These are phyloP conservation scores for Penicillium sp. DNA, from an alignment of 2,329 filamentous ascomycete genomes.

Conservation along the genomic window DNA sequence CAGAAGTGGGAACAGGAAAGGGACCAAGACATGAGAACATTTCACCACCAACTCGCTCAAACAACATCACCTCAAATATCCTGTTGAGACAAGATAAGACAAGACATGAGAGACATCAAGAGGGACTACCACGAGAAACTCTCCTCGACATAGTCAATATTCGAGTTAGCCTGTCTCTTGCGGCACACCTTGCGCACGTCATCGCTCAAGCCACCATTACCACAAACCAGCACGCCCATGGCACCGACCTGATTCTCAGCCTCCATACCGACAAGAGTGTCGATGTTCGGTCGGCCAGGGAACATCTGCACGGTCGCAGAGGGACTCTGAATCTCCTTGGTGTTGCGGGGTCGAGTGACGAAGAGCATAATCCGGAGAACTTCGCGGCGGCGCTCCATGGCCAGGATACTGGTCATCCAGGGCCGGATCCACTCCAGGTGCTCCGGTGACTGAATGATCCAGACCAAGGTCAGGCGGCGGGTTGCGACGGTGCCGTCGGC, in stretches of 20 bases:
- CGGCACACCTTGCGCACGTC: constrained; percentile 75
- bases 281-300: constrained; percentile 83
- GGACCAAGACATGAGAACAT: constrained; percentile 15
- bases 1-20: constrained; percentile 2
- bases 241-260: constrained; percentile 82
- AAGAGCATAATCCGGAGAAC: constrained; percentile 87
- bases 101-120: neutral
- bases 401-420: constrained; percentile 79
- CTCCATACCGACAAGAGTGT: constrained; percentile 79
- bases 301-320: constrained; percentile 88
- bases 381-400: constrained; percentile 79
- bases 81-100: neutral
- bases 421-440: constrained; percentile 92
- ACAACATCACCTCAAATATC: constrained; percentile 13
- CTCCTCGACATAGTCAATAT: constrained; percentile 79
- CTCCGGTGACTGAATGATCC: constrained; percentile 89
- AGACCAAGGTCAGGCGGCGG: constrained; percentile 80
- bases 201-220: constrained; percentile 75
- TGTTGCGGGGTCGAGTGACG: constrained; percentile 83
- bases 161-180: constrained; percentile 63
- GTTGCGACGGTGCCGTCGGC: constrained; percentile 76
- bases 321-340: constrained; percentile 78
- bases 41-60: constrained; percentile 6
- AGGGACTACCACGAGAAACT: constrained; percentile 62
- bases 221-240: constrained; percentile 84